Conservation (phyloP, 768 basidiomycete species). For the Calocera viscosa region DNA sequence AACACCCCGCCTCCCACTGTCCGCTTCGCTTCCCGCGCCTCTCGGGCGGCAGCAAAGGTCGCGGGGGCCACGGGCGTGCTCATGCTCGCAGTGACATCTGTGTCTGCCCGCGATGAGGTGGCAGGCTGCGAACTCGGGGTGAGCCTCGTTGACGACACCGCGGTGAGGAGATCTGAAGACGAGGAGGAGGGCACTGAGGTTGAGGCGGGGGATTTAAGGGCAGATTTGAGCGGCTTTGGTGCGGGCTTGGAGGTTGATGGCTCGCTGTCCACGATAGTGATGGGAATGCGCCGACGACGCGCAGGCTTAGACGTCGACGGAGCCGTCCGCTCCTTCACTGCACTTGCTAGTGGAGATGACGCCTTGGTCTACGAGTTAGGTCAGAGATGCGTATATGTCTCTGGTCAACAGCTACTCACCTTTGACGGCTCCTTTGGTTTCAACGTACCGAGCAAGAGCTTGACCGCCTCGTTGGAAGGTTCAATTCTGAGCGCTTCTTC, state of each 20-base stretch:
- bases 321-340: slow-evolving; percentile 7
- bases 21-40: slow-evolving; percentile 38
- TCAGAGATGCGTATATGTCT: slow-evolving; percentile 15
- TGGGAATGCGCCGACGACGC: slow-evolving; percentile 50
- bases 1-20: slow-evolving; percentile 63
- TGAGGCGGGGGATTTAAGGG: neutral
- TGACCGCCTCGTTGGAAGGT: slow-evolving; percentile 49
- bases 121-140: neutral
- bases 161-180: slow-evolving; percentile 28
- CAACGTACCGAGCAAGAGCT: slow-evolving; percentile 48
- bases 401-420: slow-evolving; percentile 23
- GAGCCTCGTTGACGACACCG: neutral
- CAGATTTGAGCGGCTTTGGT: slow-evolving; percentile 8
- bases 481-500: slow-evolving; percentile 46
- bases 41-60: slow-evolving; percentile 49
- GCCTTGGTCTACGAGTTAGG: neutral
- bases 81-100: neutral
- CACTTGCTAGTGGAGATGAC: neutral
- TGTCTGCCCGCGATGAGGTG: neutral
- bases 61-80: slow-evolving; percentile 13
- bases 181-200: slow-evolving; percentile 15
- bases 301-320: slow-evolving; percentile 17
- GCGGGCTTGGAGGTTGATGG: neutral
- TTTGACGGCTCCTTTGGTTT: slow-evolving; percentile 21
- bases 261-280: slow-evolving; percentile 41